phyloP scores from a whole-genome alignment of 2,329 filamentous ascomycete species.

The Hypoxylon sp. region DNA sequence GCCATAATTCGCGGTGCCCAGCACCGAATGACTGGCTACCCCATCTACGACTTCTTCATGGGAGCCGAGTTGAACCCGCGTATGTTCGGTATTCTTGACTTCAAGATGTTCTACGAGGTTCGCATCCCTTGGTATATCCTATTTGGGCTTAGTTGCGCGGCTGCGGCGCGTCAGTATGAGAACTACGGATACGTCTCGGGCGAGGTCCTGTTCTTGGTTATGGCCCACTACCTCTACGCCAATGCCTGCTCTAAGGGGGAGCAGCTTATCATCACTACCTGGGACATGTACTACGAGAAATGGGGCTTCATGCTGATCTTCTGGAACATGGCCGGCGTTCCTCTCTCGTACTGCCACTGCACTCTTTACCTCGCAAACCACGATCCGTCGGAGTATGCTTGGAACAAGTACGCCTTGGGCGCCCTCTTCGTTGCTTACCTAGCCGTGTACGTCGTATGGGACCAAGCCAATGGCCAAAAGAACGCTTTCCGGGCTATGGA shows the following conservation, averaged over 20 bases:
- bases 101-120: conserved; percentile 98
- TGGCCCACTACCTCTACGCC: conserved; percentile 93
- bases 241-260: conserved; percentile 94
- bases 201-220: conserved; percentile 86
- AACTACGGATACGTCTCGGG: conserved; percentile 86
- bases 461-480: conserved; percentile 93
- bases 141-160: conserved; percentile 81
- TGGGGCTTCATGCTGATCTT: conserved; percentile 98
- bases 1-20: conserved; percentile 83
- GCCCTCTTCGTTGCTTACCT: conserved; percentile 80
- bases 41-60: conserved; percentile 94
- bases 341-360: conserved; percentile 93
- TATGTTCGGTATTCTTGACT: conserved; percentile 88
- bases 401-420: conserved; percentile 77
- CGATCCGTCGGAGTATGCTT: conserved; percentile 80
- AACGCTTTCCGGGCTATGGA: conserved; percentile 89
- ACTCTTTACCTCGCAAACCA: conserved; percentile 91
- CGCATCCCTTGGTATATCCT: conserved; percentile 94
- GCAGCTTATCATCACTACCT: conserved; percentile 89
- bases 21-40: conserved; percentile 92
- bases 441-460: conserved; percentile 92
- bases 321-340: conserved; percentile 95
- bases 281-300: conserved; percentile 98
- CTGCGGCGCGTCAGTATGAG: conserved; percentile 87
- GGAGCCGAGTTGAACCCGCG: conserved; percentile 90